Conservation (phyloP, 331 rosid genomes). For the Rhamnella rubrinervis region DNA sequence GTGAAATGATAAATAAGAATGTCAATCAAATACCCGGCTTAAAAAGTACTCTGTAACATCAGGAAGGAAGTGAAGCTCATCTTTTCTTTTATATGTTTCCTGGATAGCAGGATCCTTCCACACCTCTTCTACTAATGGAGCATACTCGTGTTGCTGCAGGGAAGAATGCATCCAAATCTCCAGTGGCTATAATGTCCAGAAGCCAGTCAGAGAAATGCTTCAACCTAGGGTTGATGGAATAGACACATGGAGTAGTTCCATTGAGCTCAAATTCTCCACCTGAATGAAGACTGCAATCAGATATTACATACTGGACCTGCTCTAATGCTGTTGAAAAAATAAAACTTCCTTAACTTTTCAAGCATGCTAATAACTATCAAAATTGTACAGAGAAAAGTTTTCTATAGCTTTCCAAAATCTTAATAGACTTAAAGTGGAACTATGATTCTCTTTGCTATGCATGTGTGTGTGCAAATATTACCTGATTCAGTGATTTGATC, state of each 20-base stretch:
- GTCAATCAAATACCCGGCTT: conserved; percentile 62
- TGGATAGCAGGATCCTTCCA: conserved; percentile 99
- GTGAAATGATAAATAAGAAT: conserved; percentile 14
- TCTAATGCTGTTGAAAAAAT: conserved; percentile 13
- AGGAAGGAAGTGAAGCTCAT: conserved; percentile 94
- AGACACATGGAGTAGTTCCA: conserved; percentile 52
- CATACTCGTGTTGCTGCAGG: conserved; percentile 99
- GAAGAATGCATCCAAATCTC: conserved; percentile 97
- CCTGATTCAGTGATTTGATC: conserved; percentile 48
- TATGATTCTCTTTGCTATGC: neutral
- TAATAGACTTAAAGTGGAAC: too few relatives aligned
- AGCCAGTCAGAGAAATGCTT: conserved; percentile 99
- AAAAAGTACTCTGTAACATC: conserved; percentile 91
- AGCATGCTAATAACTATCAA: neutral
- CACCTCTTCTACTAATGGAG: conserved; percentile 96
- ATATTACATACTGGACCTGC: conserved; percentile 9
- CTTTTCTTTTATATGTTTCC: conserved; percentile 85
- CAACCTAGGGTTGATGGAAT: conserved; percentile 89
- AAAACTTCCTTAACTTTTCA: neutral
- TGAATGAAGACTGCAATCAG: conserved; percentile 42
- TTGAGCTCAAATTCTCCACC: conserved; percentile 46
- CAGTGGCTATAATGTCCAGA: conserved; percentile 93
- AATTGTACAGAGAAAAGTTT: neutral
- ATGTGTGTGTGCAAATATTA: conserved; percentile 26
- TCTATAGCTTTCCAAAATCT: neutral